A percentile compares a stretch with the other conserved stretches of the same genome.
Evolutionary conservation across 441 rosid species (phyloP).

Genomic region (Gossypium aridum): DNA sequence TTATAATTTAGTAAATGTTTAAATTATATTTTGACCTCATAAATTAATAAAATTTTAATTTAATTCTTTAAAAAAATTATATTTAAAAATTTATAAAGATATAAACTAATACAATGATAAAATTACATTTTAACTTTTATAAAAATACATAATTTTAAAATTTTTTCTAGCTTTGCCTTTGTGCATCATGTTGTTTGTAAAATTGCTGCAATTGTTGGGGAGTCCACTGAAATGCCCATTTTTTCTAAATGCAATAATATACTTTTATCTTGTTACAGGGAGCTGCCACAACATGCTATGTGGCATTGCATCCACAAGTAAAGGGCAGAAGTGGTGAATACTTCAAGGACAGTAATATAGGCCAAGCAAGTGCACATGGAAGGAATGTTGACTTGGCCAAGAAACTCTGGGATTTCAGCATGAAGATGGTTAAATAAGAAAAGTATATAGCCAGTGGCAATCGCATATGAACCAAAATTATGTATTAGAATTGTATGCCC

Average conservation of each 20-base stretch:
- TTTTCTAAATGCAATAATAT: not conserved
- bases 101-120: too few relatives aligned
- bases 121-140: too few relatives aligned
- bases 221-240: not conserved
- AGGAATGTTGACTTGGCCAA: conserved; percentile 45
- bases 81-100: too few relatives aligned
- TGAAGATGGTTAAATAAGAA: conserved; percentile 24
- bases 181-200: too few relatives aligned
- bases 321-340: conserved; percentile 55
- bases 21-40: too few relatives aligned
- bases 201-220: not conserved
- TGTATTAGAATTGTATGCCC: too few relatives aligned
- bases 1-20: too few relatives aligned
- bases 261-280: conserved; percentile 32
- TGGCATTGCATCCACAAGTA: conserved; percentile 71
- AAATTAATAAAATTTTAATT: too few relatives aligned
- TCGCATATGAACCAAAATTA: not conserved
- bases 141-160: too few relatives aligned
- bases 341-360: conserved; percentile 42
- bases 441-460: too few relatives aligned
- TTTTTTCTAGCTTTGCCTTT: too few relatives aligned
- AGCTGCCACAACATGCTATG: conserved; percentile 83
- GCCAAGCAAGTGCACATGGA: conserved; percentile 29
- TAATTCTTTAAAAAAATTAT: too few relatives aligned
- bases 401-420: conserved; percentile 71